Conservation (phyloP, 495 filamentous ascomycete species). For the Aspergillus bertholletiae region DNA sequence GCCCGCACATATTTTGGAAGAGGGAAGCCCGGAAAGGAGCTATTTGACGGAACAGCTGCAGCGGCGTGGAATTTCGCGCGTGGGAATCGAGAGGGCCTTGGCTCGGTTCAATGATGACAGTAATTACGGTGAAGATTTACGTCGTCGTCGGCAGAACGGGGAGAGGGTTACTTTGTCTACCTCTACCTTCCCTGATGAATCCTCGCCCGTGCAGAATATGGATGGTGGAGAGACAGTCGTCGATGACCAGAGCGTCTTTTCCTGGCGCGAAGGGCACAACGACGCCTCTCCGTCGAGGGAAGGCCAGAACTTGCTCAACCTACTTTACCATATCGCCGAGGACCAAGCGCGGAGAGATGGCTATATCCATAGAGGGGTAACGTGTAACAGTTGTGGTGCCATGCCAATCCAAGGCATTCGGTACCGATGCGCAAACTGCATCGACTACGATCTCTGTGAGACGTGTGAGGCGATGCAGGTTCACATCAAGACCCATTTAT, state of each 20-base stretch:
- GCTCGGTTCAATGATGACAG: constrained; percentile 39
- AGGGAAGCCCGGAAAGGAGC: constrained; percentile 28
- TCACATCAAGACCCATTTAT: constrained; percentile 89
- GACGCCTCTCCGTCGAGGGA: constrained; percentile 56
- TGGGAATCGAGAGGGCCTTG: constrained; percentile 40
- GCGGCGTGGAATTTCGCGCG: constrained; percentile 38
- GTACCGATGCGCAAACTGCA: constrained; percentile 89
- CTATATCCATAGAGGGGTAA: constrained; percentile 91
- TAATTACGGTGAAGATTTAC: constrained; percentile 43
- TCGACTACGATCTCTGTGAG: constrained; percentile 89
- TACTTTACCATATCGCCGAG: constrained; percentile 77
- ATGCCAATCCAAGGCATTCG: constrained; percentile 87
- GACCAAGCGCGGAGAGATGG: constrained; percentile 79
- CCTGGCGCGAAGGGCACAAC: constrained; percentile 50
- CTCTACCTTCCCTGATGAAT: constrained; percentile 45
- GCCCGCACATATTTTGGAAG: constrained; percentile 31
- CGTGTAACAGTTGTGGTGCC: constrained; percentile 81
- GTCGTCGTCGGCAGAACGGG: constrained; percentile 40
- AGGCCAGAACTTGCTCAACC: constrained; percentile 67
- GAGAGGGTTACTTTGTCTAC: constrained; percentile 41
- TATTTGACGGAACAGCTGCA: constrained; percentile 43
- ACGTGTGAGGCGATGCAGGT: constrained; percentile 79
- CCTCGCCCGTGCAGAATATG: constrained; percentile 37
- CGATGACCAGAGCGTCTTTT: constrained; percentile 59
- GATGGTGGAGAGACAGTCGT: constrained; percentile 54